phyloP scores from a whole-genome alignment of 2,329 filamentous ascomycete genomes.

The Graphiopsis chlorocephala region DNA sequence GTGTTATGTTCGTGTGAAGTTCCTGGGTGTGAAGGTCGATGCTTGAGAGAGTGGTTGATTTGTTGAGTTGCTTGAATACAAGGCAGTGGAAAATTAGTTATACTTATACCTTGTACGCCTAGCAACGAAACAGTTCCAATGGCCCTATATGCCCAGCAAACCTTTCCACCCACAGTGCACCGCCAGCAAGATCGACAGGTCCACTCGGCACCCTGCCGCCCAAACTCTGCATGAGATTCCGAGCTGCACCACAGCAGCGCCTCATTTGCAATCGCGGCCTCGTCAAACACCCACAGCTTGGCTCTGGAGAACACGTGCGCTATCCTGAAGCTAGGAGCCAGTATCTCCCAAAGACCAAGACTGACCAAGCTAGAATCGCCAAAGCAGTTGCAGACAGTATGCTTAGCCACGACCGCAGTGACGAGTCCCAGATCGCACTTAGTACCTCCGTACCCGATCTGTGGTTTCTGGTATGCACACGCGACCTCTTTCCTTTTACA shows the following conservation, averaged over 20 bases:
- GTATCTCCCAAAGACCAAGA: neutral
- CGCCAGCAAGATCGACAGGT: conserved; percentile 10
- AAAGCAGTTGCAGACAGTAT: neutral
- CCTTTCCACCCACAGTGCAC: neutral
- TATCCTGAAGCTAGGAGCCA: neutral
- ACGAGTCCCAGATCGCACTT: neutral
- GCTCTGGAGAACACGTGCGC: neutral
- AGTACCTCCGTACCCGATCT: neutral
- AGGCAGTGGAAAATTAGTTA: neutral
- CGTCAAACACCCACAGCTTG: neutral
- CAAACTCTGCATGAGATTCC: neutral
- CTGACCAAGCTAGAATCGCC: neutral
- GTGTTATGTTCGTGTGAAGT: neutral
- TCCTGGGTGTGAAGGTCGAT: neutral
- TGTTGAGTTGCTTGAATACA: neutral
- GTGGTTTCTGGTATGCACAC: neutral
- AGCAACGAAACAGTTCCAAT: neutral
- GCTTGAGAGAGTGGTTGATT: neutral
- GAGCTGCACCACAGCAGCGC: conserved; percentile 10
- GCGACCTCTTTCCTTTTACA: neutral
- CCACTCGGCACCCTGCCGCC: neutral
- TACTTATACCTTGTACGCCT: neutral
- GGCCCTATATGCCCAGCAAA: conserved; percentile 5
- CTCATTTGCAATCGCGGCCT: conserved; percentile 13
- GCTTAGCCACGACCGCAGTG: conserved; percentile 2